A percentile compares a stretch with the other conserved stretches of the same genome.
Conservation (phyloP, 2,329 filamentous ascomycete genomes). For the Rutstroemia sydowiana region DNA sequence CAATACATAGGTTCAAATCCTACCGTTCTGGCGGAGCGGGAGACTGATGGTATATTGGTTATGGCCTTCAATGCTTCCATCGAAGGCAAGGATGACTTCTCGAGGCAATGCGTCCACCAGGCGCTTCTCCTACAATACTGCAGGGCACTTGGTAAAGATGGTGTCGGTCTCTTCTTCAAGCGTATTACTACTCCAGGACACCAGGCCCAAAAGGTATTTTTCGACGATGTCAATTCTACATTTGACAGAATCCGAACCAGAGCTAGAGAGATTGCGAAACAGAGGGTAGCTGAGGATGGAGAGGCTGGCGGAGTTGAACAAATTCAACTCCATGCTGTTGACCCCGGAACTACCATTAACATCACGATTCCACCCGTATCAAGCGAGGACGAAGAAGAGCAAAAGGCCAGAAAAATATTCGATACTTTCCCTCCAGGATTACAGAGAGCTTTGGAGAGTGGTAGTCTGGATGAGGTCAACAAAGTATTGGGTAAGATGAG, state of each 20-base stretch:
- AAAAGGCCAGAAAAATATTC: conserved; percentile 66
- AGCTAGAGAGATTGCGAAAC: conserved; percentile 40
- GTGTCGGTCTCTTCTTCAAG: conserved; percentile 91
- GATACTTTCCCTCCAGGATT: conserved; percentile 77
- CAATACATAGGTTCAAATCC: conserved; percentile 75
- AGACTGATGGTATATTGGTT: conserved; percentile 85
- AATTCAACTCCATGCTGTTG: conserved; percentile 94
- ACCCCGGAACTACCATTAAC: conserved; percentile 85
- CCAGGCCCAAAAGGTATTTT: conserved; percentile 84
- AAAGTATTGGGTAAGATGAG: conserved; percentile 83
- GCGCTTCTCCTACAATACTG: conserved; percentile 92
- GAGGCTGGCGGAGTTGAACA: conserved; percentile 72
- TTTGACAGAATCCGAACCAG: conserved; percentile 75
- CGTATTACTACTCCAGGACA: conserved; percentile 85
- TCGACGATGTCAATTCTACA: conserved; percentile 84
- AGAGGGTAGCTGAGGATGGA: conserved; percentile 46
- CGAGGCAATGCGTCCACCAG: conserved; percentile 86
- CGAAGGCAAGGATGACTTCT: conserved; percentile 66
- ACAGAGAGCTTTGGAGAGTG: conserved; percentile 75
- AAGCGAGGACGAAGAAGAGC: conserved; percentile 57
- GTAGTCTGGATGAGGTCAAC: conserved; percentile 83
- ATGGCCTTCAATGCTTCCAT: conserved; percentile 87
- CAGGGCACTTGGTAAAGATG: conserved; percentile 78
- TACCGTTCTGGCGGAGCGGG: conserved; percentile 69
- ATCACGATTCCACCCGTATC: conserved; percentile 70